These are phyloP conservation scores for Lipomyces mesembrius DNA, from an alignment of 805 yeast genomes.

Conservation along the genomic window DNA sequence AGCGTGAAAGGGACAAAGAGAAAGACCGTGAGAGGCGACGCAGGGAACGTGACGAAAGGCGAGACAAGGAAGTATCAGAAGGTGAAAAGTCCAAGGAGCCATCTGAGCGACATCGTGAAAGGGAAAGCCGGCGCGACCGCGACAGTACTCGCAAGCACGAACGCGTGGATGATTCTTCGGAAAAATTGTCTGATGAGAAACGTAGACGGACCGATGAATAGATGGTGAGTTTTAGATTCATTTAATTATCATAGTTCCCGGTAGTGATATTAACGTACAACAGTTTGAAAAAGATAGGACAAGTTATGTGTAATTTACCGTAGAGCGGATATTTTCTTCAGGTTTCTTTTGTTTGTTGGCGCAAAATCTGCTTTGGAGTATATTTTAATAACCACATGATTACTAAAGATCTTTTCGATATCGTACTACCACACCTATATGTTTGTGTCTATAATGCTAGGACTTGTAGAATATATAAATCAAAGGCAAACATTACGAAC, in stretches of 20 bases:
- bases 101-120: constrained; percentile 6
- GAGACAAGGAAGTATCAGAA: constrained; percentile 7
- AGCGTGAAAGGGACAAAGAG: constrained; percentile 7
- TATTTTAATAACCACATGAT: neutral
- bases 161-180: constrained; percentile 17
- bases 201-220: constrained; percentile 5
- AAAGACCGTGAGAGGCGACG: constrained; percentile 7
- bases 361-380: neutral
- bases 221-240: neutral
- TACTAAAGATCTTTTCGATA: too few species aligned
- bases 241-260: neutral
- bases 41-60: constrained; percentile 17
- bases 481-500: too few species aligned
- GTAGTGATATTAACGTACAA: neutral
- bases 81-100: neutral
- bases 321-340: neutral
- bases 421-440: too few species aligned
- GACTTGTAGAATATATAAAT: neutral
- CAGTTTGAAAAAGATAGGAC: neutral
- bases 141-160: constrained; percentile 16
- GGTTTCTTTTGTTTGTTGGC: too few species aligned
- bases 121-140: neutral
- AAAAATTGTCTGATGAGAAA: neutral
- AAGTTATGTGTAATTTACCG: neutral
- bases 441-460: neutral